These are phyloP conservation scores for Ustilago vetiveriae DNA, from an alignment of 1,284 basidiomycete species.

Conservation along the genomic window DNA sequence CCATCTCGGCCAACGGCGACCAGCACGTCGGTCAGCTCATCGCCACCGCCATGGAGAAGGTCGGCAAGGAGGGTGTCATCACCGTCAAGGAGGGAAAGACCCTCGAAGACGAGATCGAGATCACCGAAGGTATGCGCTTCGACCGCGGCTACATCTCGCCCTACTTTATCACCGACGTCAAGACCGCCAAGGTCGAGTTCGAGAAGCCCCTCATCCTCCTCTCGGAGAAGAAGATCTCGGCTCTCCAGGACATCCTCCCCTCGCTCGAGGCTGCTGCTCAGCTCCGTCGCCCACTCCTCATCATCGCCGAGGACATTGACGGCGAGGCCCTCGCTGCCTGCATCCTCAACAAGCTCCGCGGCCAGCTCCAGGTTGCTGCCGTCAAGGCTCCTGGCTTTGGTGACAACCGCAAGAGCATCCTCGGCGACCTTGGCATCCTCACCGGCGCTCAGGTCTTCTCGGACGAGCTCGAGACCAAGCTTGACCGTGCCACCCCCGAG, in stretches of 20 bases:
- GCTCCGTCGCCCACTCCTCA: conserved; percentile 87
- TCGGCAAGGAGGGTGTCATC: conserved; percentile 99
- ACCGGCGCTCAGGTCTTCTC: conserved; percentile 98
- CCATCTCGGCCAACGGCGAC: conserved; percentile 98
- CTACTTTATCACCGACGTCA: conserved; percentile 99
- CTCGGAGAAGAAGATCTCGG: conserved; percentile 97
- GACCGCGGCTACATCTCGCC: conserved; percentile 98
- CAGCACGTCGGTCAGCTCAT: conserved; percentile 92
- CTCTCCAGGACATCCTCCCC: conserved; percentile 93
- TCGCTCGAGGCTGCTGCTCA: conserved; percentile 91
- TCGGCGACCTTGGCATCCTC: conserved; percentile 95
- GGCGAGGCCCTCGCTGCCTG: conserved; percentile 97
- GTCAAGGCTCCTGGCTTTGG: conserved; percentile 98
- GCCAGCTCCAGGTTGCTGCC: conserved; percentile 89
- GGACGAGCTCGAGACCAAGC: conserved; percentile 97
- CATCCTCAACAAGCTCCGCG: conserved; percentile 97
- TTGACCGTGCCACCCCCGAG: conserved; percentile 88
- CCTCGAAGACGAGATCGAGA: conserved; percentile 96
- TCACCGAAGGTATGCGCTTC: conserved; percentile 99
- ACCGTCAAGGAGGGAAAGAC: conserved; percentile 98
- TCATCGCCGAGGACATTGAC: conserved; percentile 97
- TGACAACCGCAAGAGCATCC: conserved; percentile 97
- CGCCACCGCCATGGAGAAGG: conserved; percentile 99
- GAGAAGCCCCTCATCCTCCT: conserved; percentile 95
- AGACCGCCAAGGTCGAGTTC: conserved; percentile 94